These are phyloP conservation scores for Wallacemonas sp. DNA, from an alignment of 208 protist species.

Conservation along the genomic window DNA sequence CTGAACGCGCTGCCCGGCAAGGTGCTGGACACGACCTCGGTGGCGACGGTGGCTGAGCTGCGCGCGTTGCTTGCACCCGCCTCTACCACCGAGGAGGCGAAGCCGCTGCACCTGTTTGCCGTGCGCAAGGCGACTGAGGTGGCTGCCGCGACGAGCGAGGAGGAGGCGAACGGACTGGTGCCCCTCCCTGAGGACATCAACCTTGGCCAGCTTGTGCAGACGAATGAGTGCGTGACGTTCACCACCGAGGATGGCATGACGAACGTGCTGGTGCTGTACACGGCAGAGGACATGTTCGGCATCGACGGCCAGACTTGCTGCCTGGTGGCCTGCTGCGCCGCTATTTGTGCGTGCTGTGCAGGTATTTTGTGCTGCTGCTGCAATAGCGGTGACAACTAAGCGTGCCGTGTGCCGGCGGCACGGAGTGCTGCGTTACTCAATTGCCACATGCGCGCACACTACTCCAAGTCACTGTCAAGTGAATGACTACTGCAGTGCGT, in stretches of 20 bases:
- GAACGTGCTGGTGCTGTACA: background rate
- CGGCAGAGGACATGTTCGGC: background rate
- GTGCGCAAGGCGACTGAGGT: slow-evolving; percentile 1
- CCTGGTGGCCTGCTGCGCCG: background rate
- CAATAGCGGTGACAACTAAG: background rate
- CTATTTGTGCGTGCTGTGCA: background rate
- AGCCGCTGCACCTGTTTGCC: slow-evolving; percentile 8
- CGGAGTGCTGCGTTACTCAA: too few relatives aligned
- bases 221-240: background rate
- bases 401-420: too few relatives aligned
- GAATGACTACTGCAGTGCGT: too few relatives aligned
- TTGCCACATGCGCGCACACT: too few relatives aligned
- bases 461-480: too few relatives aligned
- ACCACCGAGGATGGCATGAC: background rate
- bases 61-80: background rate
- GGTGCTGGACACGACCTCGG: background rate
- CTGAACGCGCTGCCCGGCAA: background rate
- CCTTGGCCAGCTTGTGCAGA: background rate
- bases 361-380: slow-evolving; percentile 1
- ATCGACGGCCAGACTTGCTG: background rate
- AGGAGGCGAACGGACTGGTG: slow-evolving; percentile 3
- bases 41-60: background rate
- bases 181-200: background rate
- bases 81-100: background rate
- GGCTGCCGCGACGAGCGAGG: background rate